Percentiles rank a stretch among this genome's conserved stretches.
Conservation (phyloP, 1,284 basidiomycete genomes). For the Schizopora paradoxa region DNA sequence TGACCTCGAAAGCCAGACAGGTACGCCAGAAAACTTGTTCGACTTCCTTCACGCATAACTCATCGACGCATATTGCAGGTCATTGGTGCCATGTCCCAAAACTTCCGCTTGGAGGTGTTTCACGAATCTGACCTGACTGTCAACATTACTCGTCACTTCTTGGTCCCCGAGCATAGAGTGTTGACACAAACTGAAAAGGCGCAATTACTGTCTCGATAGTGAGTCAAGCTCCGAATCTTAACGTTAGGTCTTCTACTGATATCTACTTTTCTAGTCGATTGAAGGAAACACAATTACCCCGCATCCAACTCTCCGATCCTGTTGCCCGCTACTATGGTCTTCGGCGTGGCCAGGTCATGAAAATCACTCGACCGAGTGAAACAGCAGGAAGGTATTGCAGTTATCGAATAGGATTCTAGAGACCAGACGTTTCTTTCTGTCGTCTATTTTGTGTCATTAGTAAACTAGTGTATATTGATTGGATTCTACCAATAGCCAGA, state of each 20-base stretch:
- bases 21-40: constrained; percentile 36
- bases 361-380: constrained; percentile 96
- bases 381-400: constrained; percentile 94
- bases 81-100: constrained; percentile 79
- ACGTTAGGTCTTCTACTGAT: constrained; percentile 10
- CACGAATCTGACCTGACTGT: constrained; percentile 95
- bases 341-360: constrained; percentile 93
- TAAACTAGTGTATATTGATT: background rate
- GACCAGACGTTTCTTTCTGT: background rate
- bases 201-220: constrained; percentile 72
- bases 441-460: background rate
- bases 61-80: constrained; percentile 47
- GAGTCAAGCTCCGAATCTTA: constrained; percentile 80
- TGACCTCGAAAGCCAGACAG: constrained; percentile 96
- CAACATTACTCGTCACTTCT: constrained; percentile 94
- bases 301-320: constrained; percentile 94
- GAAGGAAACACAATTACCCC: constrained; percentile 96
- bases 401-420: constrained; percentile 84
- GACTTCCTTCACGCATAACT: constrained; percentile 2
- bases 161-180: constrained; percentile 93
- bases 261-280: constrained; percentile 61
- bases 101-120: constrained; percentile 93
- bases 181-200: constrained; percentile 86
- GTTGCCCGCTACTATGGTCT: constrained; percentile 98
- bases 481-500: background rate